Percentiles rank a stretch among this genome's conserved stretches.
phyloP scores from a whole-genome alignment of 73 alveolate species.

The Paraurostyla sp. region DNA sequence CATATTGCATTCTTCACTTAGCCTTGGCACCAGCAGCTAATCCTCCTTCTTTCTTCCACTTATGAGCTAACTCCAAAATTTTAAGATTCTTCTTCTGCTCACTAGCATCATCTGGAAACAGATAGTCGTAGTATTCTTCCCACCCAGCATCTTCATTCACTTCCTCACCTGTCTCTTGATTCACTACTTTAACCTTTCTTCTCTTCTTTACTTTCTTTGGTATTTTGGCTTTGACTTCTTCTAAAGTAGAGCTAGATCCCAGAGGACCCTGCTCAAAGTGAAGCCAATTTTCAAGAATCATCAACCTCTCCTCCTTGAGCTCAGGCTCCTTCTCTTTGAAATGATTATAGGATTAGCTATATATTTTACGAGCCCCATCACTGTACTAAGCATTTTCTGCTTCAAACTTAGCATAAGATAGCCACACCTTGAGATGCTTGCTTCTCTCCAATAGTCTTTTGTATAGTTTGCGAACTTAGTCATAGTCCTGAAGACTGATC shows the following conservation, averaged over 20 bases:
- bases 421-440: conserved; percentile 92
- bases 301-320: conserved; percentile 87
- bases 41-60: conserved; percentile 76
- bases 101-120: conserved; percentile 92
- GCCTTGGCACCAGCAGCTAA: not conserved
- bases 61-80: conserved; percentile 84
- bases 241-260: conserved; percentile 56
- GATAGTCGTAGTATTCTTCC: conserved; percentile 92
- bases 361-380: conserved; percentile 68
- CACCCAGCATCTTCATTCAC: conserved; percentile 78
- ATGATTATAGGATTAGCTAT: conserved; percentile 73
- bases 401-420: conserved; percentile 88
- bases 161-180: conserved; percentile 80
- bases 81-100: conserved; percentile 74
- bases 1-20: not conserved
- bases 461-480: conserved; percentile 81
- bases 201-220: conserved; percentile 87
- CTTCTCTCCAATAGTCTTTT: conserved; percentile 80
- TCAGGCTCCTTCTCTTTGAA: conserved; percentile 80
- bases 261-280: conserved; percentile 81
- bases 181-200: conserved; percentile 78
- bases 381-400: conserved; percentile 69
- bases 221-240: conserved; percentile 75
- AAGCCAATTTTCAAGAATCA: conserved; percentile 86
- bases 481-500: conserved; percentile 72